Evolutionary conservation across 2,329 filamentous ascomycete genomes (phyloP).

Genomic region (Penicillium brasilianum): DNA sequence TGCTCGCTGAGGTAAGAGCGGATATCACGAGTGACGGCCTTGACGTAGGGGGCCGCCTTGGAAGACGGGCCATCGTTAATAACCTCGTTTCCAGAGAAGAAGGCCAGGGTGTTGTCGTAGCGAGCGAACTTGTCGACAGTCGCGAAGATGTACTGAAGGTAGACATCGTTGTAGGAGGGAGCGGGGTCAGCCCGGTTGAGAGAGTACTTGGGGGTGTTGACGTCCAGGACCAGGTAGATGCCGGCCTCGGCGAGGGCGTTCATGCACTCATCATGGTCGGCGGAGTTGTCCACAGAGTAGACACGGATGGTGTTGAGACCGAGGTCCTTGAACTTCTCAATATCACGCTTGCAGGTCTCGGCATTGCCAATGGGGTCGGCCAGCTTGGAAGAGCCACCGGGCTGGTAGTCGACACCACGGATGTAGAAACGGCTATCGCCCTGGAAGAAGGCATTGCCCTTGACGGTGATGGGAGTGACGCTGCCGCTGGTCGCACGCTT

Average conservation of each 20-base stretch:
- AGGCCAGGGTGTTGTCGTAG: constrained; percentile 85
- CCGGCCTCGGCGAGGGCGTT: constrained; percentile 75
- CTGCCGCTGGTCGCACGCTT: constrained; percentile 53
- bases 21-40: constrained; percentile 78
- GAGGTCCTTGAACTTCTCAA: constrained; percentile 79
- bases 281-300: constrained; percentile 88
- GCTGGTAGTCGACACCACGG: constrained; percentile 66
- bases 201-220: constrained; percentile 90
- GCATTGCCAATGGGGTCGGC: constrained; percentile 77
- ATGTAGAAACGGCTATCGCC: constrained; percentile 63
- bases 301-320: constrained; percentile 91
- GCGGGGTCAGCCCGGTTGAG: constrained; percentile 77
- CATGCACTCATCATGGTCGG: constrained; percentile 86
- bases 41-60: constrained; percentile 72
- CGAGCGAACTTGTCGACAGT: constrained; percentile 82
- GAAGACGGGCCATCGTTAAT: constrained; percentile 73
- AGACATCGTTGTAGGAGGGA: constrained; percentile 82
- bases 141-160: constrained; percentile 84
- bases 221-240: constrained; percentile 90
- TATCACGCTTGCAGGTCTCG: constrained; percentile 75
- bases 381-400: constrained; percentile 65
- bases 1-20: constrained; percentile 70
- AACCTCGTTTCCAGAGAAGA: constrained; percentile 83
- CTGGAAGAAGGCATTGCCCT: constrained; percentile 70
- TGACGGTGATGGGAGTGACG: constrained; percentile 63